Evolutionary conservation across 352 stramenopile species (phyloP), one percentile per base, ranked within the genome.

Genomic region (Thraustochytrium sp.): DNA sequence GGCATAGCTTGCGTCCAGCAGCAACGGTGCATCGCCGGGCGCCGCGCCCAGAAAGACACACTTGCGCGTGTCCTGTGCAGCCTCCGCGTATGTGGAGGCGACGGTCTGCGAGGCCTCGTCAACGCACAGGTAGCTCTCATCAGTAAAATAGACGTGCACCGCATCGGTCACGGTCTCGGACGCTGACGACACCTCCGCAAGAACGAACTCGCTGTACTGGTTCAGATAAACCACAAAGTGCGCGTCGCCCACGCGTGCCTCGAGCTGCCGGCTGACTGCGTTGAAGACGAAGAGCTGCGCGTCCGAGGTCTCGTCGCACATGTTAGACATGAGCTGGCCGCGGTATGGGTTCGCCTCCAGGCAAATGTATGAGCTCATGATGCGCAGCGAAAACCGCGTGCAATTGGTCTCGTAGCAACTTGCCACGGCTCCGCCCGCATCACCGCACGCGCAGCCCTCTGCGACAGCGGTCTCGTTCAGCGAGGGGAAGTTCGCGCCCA

Each of bases 261-360:
- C 68, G 0, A 80, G 53, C 31, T 80, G 68, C 11, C 76, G 37
- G 11, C 9, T 40, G 13, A 13, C 44, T 9, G 26, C 76, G 68
- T 80, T 80, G 68, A 65, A 80, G 29, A 80, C 31, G 42, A 63
- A 80, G 26, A 37, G 63, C 31, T 80, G 68, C 2, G 46, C 34
- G 51, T 46, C 34, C 29, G 37, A 29, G 13, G 8, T 31, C 21
- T 61, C 53, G 11, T 80, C 68, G 38, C 68, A 80, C 49, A 68
- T 26, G 38, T 80, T 80, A 42, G 31, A 55, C 46, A 80, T 80
- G n/a, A 80, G 68, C 4, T 21, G 34, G 18, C 42, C n/a, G 1
- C 68, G 68, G 34, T 63, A 80, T 18, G 26, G n/a, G 68, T 80
- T 80, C 1, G 68, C 68, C 53, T 80, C 68, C 13, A 80, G 29